Evolutionary conservation across 1,284 basidiomycete genomes (phyloP).

Genomic region (Ceratobasidium sp.): DNA sequence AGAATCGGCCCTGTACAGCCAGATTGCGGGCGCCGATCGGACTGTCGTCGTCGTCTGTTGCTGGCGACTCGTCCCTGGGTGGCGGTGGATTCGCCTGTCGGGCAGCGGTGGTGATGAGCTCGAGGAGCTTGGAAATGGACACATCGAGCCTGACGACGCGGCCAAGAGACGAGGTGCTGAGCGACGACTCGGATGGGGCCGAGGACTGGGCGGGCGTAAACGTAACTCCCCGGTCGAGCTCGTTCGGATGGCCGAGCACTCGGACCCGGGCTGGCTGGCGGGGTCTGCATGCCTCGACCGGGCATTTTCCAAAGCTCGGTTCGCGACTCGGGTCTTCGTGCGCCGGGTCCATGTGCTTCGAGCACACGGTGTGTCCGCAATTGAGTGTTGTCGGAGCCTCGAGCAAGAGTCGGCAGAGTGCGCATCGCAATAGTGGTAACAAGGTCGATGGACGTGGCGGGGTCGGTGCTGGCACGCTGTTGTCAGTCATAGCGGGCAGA

Average conservation of each 20-base stretch:
- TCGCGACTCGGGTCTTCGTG: no score
- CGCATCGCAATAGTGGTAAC: constrained; percentile 53
- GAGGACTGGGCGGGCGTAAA: constrained; percentile 32
- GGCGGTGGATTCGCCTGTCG: constrained; percentile 5
- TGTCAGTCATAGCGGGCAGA: no score
- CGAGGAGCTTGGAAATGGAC: constrained; percentile 26
- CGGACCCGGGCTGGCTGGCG: constrained; percentile 35
- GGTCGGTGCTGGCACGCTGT: not conserved
- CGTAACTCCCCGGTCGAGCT: not conserved
- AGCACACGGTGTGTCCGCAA: constrained; percentile 64
- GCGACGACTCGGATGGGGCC: constrained; percentile 6
- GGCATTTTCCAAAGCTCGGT: no score
- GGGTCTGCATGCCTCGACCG: constrained; percentile 25
- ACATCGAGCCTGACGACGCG: constrained; percentile 24
- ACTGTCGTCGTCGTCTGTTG: constrained; percentile 11
- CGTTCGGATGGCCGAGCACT: constrained; percentile 13
- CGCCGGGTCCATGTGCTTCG: constrained; percentile 46
- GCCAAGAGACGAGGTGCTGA: not conserved
- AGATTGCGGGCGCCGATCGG: constrained; percentile 5
- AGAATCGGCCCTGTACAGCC: constrained; percentile 17
- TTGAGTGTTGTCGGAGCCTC: constrained; percentile 58
- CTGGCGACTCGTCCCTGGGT: not conserved
- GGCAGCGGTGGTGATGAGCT: constrained; percentile 20
- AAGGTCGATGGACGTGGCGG: constrained; percentile 41
- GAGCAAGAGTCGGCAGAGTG: constrained; percentile 54